These are phyloP conservation scores for Brassica rapa DNA, from an alignment of 345 rosid species.

Conservation along the genomic window DNA sequence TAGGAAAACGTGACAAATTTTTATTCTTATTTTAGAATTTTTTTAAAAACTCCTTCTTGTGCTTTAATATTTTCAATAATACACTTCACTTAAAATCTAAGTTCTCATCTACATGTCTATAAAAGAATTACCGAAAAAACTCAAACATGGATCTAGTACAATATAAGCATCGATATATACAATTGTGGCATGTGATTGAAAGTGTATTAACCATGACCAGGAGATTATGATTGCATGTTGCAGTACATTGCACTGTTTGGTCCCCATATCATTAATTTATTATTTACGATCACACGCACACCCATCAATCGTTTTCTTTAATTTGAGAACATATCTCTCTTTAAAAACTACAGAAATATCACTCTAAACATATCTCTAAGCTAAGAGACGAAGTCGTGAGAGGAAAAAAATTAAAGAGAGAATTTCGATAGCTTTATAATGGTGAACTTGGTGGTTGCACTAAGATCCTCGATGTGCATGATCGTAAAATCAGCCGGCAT, in stretches of 20 bases:
- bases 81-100: no score
- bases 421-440: not conserved
- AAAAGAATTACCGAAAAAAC: not conserved
- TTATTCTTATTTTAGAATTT: not conserved
- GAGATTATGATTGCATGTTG: not conserved
- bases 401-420: not conserved
- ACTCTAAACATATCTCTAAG: not conserved
- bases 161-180: not conserved
- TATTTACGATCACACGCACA: not conserved
- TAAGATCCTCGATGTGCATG: not conserved
- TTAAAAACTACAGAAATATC: not conserved
- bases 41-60: not conserved
- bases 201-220: not conserved
- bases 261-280: not conserved
- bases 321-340: not conserved
- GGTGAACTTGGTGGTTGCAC: not conserved
- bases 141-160: not conserved
- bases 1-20: not conserved
- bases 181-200: not conserved
- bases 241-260: not conserved
- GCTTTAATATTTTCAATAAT: not conserved
- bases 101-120: no score
- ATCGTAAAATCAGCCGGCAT: not conserved
- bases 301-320: not conserved
- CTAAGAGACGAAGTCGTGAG: not conserved